Evolutionary conservation across 2,329 filamentous ascomycete species (phyloP), one percentile per base, ranked within the genome.

Genomic region (Alternaria alternata): DNA sequence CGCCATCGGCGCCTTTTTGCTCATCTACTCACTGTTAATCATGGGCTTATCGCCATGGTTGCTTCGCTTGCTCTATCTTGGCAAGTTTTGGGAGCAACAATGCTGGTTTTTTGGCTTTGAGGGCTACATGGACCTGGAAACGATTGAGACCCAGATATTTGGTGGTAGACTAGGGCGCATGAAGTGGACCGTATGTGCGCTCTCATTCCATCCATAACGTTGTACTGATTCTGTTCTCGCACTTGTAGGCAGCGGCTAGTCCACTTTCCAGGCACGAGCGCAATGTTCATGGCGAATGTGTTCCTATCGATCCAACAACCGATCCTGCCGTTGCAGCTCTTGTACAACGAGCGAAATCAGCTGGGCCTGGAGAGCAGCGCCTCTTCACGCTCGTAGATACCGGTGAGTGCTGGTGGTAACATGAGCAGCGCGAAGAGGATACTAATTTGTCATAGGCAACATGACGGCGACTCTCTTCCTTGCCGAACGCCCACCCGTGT

Each of bases 101-200:
- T 75, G 81, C 16, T 81, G 78, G 75, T 69, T 83, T 48, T 81
- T 82, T 58, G 81, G 80, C 3, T 76, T 82, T 22, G 79, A 81
- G 54, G 80, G 80, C 0, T 76, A 81, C 59, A 72, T 81, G 62
- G 64, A 74, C n/a, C 64, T 81, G 12, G 70, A 68, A 5, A 71
- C 72, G 5, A 78, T 81, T 34, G 80, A 82, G 60, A 61, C 55
- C 9, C 67, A 74, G 26, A 75, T 82, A 30, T 82, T 81, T 49
- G 80, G 80, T 20, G 69, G 68, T 3, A 66, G 77, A 16, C 54
- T 76, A 5, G 72, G 70, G 7, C 68, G 79, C 7, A 67, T 82
- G 46, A 70, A 69, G 34, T 81, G 80, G 80, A 72, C 73, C 7
- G 60, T 75, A 3, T 72, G 67, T 53, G 4, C n/a, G 1, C 41